These are phyloP conservation scores for Parastagonospora avenae DNA, from an alignment of 2,329 filamentous ascomycete genomes.

Conservation along the genomic window DNA sequence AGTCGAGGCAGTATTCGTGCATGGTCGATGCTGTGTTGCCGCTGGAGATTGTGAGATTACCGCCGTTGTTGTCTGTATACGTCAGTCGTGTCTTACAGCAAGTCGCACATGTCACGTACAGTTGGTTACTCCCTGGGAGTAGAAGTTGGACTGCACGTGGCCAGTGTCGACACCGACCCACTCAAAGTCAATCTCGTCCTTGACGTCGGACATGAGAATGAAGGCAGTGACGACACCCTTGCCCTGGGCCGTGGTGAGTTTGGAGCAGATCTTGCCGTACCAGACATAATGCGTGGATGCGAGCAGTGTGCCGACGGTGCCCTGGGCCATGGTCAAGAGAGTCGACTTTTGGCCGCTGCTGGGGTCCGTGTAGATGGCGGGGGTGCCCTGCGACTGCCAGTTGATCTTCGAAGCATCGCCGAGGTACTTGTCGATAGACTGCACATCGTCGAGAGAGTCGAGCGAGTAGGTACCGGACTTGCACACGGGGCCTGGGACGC, in stretches of 20 bases:
- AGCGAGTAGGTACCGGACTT: constrained; percentile 75
- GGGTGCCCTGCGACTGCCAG: constrained; percentile 86
- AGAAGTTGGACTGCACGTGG: constrained; percentile 91
- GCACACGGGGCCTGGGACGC: constrained; percentile 83
- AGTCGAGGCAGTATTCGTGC: constrained; percentile 92
- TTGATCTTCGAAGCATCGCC: constrained; percentile 80
- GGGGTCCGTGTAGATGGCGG: constrained; percentile 66
- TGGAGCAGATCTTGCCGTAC: constrained; percentile 92
- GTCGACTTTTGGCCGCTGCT: constrained; percentile 49
- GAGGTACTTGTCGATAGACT: constrained; percentile 79
- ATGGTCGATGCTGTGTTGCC: constrained; percentile 74
- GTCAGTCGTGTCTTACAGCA: constrained; percentile 16
- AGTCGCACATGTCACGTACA: constrained; percentile 63
- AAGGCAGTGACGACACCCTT: constrained; percentile 95
- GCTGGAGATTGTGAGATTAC: constrained; percentile 64
- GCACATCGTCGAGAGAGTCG: constrained; percentile 71
- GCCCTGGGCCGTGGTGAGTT: constrained; percentile 81
- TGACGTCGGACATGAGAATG: constrained; percentile 91
- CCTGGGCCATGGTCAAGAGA: constrained; percentile 85
- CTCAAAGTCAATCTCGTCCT: constrained; percentile 98
- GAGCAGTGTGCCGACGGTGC: constrained; percentile 85
- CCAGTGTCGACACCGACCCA: constrained; percentile 81
- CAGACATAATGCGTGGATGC: constrained; percentile 88
- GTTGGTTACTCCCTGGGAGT: constrained; percentile 89
- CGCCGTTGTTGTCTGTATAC: constrained; percentile 71